Percentiles rank a stretch among this genome's conserved stretches.
Evolutionary conservation across 139 green algal species (phyloP).

Genomic region (Asterochloris erici): DNA sequence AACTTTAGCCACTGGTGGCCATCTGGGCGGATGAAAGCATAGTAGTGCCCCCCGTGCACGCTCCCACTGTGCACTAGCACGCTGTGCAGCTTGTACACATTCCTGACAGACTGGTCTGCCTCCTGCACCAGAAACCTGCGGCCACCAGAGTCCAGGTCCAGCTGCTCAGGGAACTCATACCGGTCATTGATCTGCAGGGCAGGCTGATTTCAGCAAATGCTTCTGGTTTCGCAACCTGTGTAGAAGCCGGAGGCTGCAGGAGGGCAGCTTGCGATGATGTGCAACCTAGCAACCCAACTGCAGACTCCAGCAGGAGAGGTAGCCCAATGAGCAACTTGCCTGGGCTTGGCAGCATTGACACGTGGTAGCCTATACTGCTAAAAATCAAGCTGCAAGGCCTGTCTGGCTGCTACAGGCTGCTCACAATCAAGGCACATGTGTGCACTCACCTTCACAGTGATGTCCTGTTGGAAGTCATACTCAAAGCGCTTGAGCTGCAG

Average conservation of each 20-base stretch:
- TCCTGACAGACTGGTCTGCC: conserved; percentile 66
- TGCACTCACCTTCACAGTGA: conserved; percentile 68
- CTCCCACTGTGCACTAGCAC: conserved; percentile 95
- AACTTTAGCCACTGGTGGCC: conserved; percentile 90
- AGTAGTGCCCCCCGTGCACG: conserved; percentile 96
- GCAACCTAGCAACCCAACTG: too few relatives aligned
- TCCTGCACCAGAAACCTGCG: conserved; percentile 64
- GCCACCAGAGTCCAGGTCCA: conserved; percentile 81
- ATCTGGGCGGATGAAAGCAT: conserved; percentile 74
- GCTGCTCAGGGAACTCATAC: conserved; percentile 89
- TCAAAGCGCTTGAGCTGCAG: conserved; percentile 98
- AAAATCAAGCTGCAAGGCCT: too few relatives aligned
- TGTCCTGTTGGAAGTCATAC: conserved; percentile 89
- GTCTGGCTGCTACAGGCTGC: too few relatives aligned
- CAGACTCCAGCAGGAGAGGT: too few relatives aligned
- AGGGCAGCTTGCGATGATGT: too few relatives aligned
- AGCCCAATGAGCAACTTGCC: too few relatives aligned
- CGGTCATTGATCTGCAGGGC: conserved; percentile 87
- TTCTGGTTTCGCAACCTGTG: too few relatives aligned
- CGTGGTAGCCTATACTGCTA: too few relatives aligned
- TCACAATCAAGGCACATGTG: too few relatives aligned
- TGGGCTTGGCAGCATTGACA: too few relatives aligned
- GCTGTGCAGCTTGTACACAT: conserved; percentile 82
- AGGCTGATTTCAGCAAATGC: background rate
- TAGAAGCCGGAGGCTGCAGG: too few relatives aligned